Percentiles rank a stretch among this genome's conserved stretches.
phyloP scores from a whole-genome alignment of 345 rosid species.

The Corchorus capsularis region DNA sequence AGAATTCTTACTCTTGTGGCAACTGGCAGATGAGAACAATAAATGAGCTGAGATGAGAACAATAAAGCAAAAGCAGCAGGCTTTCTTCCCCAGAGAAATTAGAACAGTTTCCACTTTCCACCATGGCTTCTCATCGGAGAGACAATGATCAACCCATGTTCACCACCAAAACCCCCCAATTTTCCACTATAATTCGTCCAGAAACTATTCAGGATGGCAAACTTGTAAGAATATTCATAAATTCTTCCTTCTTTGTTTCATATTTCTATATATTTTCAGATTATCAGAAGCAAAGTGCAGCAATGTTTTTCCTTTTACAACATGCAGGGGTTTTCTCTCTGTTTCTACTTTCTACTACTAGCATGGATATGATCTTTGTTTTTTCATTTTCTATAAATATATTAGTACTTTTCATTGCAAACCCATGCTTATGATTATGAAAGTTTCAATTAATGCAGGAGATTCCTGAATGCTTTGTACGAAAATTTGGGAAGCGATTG shows the following conservation, averaged over 20 bases:
- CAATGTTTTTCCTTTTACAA: not conserved
- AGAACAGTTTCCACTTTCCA: not conserved
- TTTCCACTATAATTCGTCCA: slow-evolving; percentile 26
- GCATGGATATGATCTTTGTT: not conserved
- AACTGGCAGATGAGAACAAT: no score
- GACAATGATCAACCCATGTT: not conserved
- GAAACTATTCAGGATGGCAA: slow-evolving; percentile 19
- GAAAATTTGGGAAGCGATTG: no score
- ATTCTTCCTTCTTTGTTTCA: not conserved
- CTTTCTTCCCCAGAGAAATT: not conserved
- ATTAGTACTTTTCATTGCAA: not conserved
- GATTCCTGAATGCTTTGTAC: no score
- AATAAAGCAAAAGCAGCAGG: no score
- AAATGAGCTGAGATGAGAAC: no score
- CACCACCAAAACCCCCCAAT: slow-evolving; percentile 18
- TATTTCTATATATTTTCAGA: no score
- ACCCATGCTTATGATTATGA: no score
- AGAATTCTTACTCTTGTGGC: not conserved
- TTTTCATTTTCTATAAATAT: not conserved
- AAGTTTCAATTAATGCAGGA: not conserved
- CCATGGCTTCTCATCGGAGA: not conserved
- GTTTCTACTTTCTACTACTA: no score
- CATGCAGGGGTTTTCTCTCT: no score
- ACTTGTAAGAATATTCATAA: slow-evolving; percentile 3
- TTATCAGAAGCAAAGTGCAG: not conserved